Base-by-base conservation (phyloP, 2,329 filamentous ascomycete species). In the Aspergillus brasiliensis region DNA sequence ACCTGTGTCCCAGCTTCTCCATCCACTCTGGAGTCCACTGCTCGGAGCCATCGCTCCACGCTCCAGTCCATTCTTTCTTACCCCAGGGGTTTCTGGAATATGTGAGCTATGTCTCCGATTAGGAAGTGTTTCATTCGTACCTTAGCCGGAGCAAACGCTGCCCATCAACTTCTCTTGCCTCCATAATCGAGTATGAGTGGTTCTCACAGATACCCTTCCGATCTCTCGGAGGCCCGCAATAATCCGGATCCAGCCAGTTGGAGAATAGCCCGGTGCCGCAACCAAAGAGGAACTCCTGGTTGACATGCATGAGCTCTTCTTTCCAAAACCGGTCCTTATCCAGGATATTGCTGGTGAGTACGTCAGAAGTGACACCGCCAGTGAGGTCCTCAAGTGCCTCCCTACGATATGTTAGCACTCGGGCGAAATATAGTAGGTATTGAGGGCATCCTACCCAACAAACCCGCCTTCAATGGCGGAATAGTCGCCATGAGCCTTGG, bases 1-100 rank as follows among this genome's bases (percentile, higher is more conserved):
- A 93, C 44, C 84, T 86, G 71, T 93, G 90, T 48, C 84, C 82
- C 0, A 95, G 82, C 67, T 88, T 87, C 61, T 86, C 77, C 76
- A 94, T 87, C 85, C 89, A 91, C 65, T 92, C 88, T 0, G 90
- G 82, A 1, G 90, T 94, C 91, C 91, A 96, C 74, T 94, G 88
- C 68, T 91, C 90, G 6, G 89, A 91, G 0, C 91, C 91, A 69
- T 95, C 91, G 38, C 85, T 88, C 91, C 91, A 95, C 1, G 90
- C 82, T 1, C 91, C 91, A 28, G 85, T 89, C 91, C 91, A 95
- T 75, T 92, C 91, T 31, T 85, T 86, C 64, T 87, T 86, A 1
- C 91, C 91, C 91, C 91, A 95, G 0, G 91, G 91, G 67, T 95
- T 95, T 64, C 88, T 86, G 51, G 37, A 19, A 5, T 37, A 53